Evolutionary conservation across 768 basidiomycete genomes (phyloP), one percentile per base, ranked within the genome.

Genomic region (Mycena venus): DNA sequence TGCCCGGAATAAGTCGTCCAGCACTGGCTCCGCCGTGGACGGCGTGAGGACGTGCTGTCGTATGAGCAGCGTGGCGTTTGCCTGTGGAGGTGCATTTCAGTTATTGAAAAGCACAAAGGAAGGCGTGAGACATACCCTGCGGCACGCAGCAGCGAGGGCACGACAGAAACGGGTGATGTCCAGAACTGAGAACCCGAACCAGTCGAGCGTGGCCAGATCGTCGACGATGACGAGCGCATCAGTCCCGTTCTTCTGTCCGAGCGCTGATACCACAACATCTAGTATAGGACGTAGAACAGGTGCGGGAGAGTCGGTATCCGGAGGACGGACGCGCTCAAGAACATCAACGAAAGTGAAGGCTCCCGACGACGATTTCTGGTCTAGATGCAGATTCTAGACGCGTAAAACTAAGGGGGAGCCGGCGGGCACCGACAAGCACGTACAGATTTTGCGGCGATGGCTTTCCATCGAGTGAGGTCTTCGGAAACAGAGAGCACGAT

Each of bases 161-260:
- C 95, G 91, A 32, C 84, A 77, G 72, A 95, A 91, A 8, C 91
- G 88, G 21, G 82, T 82, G 42, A 95, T 78, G 25, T 92, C 91
- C 9, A 86, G 70, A 0, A 80, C 68, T 3, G 90, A 80, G 69
- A 90, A 84, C 2, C 94, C 95, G 21, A 93, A 88, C 94, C 94
- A 96, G 78, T 93, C 90, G 1, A 95, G 86, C 47, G 88, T 85
- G 0, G 92, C 81, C 51, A 94, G 84, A 66, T 94, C 93, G 74
- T 96, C 95, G n/a, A 95, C 78, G 53, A 96, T 88, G 25, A 95
- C 85, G 15, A 94, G 82, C 12, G 79, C 64, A 10, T 78, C 78
- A 0, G 73, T 71, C 38, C 38, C 65, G 21, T 59, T 58, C 25
- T 27, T 32, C 67, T 56, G 12, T 17, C 73, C 59, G 4, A 88